These are phyloP conservation scores for Trypanosoma rangeli DNA, from an alignment of 208 protist species.

Conservation along the genomic window DNA sequence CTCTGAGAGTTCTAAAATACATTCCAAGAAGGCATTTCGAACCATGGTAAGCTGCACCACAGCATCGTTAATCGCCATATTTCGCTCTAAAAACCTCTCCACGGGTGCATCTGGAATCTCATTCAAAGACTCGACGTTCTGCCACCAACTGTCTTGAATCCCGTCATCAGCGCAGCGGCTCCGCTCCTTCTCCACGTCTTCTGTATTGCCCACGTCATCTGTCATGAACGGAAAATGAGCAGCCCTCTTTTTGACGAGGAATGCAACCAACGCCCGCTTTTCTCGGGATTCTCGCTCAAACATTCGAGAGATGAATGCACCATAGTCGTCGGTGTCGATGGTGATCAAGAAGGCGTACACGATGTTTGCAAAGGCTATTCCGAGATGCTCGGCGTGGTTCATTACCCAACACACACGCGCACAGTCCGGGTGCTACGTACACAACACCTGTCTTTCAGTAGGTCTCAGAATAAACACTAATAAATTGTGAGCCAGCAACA, in stretches of 20 bases:
- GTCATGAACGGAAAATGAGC: background rate
- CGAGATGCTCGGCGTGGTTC: conserved; percentile 23
- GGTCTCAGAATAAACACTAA: background rate
- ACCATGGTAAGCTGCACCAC: conserved; percentile 27
- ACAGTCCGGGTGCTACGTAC: background rate
- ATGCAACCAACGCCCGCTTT: conserved; percentile 16
- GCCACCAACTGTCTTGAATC: background rate
- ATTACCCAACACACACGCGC: background rate
- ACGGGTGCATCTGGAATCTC: background rate
- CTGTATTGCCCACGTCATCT: background rate
- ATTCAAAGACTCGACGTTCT: background rate
- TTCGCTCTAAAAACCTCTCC: conserved; percentile 6
- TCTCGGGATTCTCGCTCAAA: conserved; percentile 17
- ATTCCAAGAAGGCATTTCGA: conserved; percentile 23
- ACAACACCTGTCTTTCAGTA: background rate
- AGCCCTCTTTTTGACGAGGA: conserved; percentile 24
- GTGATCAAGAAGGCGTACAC: conserved; percentile 23
- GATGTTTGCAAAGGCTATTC: conserved; percentile 35
- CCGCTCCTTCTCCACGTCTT: background rate
- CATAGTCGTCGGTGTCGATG: conserved; percentile 11
- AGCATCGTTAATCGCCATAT: conserved; percentile 13
- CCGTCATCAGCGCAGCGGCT: background rate
- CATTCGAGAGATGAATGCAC: conserved; percentile 11
- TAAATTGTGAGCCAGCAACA: conserved; percentile 2
- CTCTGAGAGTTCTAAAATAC: background rate